These are phyloP conservation scores for Syzygium oleosum DNA, from an alignment of 345 rosid species.

Conservation along the genomic window DNA sequence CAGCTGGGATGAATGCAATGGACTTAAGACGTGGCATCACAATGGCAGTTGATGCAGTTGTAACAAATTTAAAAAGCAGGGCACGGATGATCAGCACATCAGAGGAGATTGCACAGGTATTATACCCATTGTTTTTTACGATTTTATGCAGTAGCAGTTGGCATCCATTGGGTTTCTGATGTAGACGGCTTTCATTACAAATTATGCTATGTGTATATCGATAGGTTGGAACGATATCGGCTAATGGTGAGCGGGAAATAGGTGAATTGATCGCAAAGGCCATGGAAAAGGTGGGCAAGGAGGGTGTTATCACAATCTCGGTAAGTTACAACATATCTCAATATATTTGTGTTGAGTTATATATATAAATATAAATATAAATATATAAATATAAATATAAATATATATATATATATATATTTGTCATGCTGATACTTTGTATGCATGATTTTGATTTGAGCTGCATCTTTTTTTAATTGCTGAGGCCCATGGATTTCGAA, in stretches of 20 bases:
- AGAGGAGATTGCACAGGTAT: conserved; percentile 88
- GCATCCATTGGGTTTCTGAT: neutral
- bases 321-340: conserved; percentile 25
- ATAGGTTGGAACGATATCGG: conserved; percentile 94
- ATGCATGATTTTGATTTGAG: neutral
- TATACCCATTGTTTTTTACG: neutral
- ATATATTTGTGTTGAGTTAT: neutral
- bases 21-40: conserved; percentile 87
- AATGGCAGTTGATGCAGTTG: conserved; percentile 89
- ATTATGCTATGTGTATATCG: neutral
- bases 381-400: too few relatives aligned
- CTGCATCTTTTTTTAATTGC: neutral
- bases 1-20: conserved; percentile 96
- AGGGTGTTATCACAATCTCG: conserved; percentile 93
- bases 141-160: neutral
- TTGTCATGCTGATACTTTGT: neutral
- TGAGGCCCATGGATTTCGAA: neutral
- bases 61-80: conserved; percentile 80
- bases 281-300: conserved; percentile 98
- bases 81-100: conserved; percentile 97
- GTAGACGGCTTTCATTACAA: neutral
- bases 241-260: conserved; percentile 97
- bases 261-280: conserved; percentile 99
- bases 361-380: too few relatives aligned
- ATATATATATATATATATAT: neutral